Evolutionary conservation across 169 alveolate species (phyloP).

Genomic region (Cryptosporidium meleagridis): DNA sequence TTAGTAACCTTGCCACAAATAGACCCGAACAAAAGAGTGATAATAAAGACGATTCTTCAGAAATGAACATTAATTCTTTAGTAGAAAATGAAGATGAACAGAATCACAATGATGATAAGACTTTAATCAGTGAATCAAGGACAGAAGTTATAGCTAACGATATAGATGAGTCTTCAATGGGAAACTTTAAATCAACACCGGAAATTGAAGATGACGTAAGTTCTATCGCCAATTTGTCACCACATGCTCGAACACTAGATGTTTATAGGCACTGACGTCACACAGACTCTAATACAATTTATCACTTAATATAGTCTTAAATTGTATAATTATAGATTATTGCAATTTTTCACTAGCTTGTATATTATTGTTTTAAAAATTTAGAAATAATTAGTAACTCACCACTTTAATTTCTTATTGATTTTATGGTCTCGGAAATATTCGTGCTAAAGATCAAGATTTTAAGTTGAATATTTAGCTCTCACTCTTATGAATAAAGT

Average conservation of each 20-base stretch:
- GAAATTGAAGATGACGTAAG: background rate
- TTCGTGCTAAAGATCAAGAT: too few species aligned
- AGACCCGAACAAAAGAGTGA: background rate
- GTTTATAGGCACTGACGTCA: background rate
- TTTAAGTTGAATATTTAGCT: too few species aligned
- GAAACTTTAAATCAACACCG: background rate
- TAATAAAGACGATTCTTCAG: background rate
- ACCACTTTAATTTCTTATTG: background rate
- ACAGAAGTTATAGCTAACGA: background rate
- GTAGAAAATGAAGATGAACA: background rate
- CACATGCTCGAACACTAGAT: background rate
- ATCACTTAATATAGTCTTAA: background rate
- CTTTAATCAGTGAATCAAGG: background rate
- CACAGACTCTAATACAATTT: background rate
- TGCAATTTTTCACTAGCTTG: constrained; percentile 6
- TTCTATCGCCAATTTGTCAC: background rate
- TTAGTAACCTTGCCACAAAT: background rate
- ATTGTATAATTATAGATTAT: constrained; percentile 17
- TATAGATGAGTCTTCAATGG: background rate
- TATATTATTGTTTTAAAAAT: constrained; percentile 13
- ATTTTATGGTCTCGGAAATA: background rate
- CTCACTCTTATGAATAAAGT: too few species aligned
- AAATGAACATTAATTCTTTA: background rate
- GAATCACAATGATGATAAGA: background rate
- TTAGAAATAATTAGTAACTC: constrained; percentile 13